Evolutionary conservation across 23 red algal genomes (phyloP).

Genomic region (Gracilaria caudata): DNA sequence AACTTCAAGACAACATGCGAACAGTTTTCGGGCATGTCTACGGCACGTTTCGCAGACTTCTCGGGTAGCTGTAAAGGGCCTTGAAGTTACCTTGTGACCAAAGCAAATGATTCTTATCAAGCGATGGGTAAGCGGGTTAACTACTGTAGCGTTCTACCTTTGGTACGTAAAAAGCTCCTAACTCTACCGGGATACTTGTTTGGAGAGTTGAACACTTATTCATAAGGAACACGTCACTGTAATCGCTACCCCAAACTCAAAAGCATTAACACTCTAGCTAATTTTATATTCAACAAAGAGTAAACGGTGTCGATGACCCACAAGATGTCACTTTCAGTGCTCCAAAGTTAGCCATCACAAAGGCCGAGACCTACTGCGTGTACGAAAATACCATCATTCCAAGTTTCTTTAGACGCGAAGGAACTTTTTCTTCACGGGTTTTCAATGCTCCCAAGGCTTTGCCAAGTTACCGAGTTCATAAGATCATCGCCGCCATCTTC

Average conservation of each 20-base stretch:
- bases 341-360: background rate
- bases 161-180: too few species aligned
- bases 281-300: background rate
- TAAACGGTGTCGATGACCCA: background rate
- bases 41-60: background rate
- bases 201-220: too few species aligned
- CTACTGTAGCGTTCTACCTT: too few species aligned
- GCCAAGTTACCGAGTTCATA: slow-evolving; percentile 20
- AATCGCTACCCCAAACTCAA: too few species aligned
- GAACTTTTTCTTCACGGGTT: background rate
- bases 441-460: slow-evolving; percentile 28
- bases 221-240: too few species aligned
- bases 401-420: background rate
- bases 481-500: slow-evolving; percentile 14
- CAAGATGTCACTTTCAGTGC: background rate
- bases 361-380: background rate
- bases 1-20: slow-evolving; percentile 9
- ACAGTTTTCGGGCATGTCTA: background rate
- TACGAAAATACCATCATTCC: background rate
- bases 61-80: too few species aligned
- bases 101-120: too few species aligned
- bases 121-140: too few species aligned
- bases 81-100: too few species aligned
- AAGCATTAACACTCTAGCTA: background rate
- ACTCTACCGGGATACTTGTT: too few species aligned